Conservation (phyloP, 2,329 filamentous ascomycete species). For the Diaporthe citri region DNA sequence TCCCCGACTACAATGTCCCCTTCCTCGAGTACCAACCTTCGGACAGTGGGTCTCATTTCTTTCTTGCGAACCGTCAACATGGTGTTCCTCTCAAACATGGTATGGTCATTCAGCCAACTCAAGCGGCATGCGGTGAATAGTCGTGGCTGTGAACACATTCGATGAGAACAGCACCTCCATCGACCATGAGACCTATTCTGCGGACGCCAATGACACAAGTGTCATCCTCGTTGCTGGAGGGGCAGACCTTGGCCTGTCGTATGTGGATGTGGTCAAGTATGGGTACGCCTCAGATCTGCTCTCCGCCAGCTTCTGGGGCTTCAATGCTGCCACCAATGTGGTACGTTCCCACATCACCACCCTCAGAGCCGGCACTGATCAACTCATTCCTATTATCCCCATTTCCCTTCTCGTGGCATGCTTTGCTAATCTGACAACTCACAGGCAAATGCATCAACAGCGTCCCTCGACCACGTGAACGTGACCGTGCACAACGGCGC, state of each 20-base stretch:
- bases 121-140: neutral
- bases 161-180: conserved; percentile 25
- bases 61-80: neutral
- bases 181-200: conserved; percentile 11
- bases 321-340: conserved; percentile 49
- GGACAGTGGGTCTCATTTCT: conserved; percentile 22
- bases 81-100: neutral
- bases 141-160: neutral
- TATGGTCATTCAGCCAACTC: neutral
- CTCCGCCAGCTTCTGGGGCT: conserved; percentile 33
- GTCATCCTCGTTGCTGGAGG: conserved; percentile 41
- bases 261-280: conserved; percentile 46
- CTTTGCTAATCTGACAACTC: conserved; percentile 21
- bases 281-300: conserved; percentile 47
- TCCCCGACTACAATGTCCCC: conserved; percentile 41
- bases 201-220: conserved; percentile 42
- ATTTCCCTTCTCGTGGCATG: neutral
- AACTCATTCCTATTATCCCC: neutral
- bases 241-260: conserved; percentile 44
- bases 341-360: neutral
- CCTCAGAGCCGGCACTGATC: no score
- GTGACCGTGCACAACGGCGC: conserved; percentile 51
- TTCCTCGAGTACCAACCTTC: conserved; percentile 36
- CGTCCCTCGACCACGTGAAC: conserved; percentile 46
- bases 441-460: conserved; percentile 45